Evolutionary conservation across 1,139 yeast genomes (phyloP).

Genomic region (Magnusiomyces sp.): DNA sequence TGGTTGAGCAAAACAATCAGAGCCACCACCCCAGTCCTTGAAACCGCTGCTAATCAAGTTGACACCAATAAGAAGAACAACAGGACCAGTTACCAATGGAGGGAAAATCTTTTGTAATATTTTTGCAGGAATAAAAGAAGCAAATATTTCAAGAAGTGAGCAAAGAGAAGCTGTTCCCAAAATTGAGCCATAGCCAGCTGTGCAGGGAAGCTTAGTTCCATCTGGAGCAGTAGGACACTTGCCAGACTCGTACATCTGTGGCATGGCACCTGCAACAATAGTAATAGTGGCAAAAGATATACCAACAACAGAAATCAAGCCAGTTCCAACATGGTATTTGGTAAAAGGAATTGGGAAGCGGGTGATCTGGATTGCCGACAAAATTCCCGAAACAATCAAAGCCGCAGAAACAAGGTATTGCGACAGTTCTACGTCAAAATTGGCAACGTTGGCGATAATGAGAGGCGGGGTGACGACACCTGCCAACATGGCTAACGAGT

Average conservation of each 20-base stretch:
- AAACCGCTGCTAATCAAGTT: constrained; percentile 62
- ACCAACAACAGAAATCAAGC: constrained; percentile 80
- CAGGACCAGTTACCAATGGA: constrained; percentile 87
- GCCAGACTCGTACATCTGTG: constrained; percentile 71
- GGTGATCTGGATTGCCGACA: constrained; percentile 71
- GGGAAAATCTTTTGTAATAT: constrained; percentile 69
- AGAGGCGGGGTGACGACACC: constrained; percentile 86
- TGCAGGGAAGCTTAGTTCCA: constrained; percentile 61
- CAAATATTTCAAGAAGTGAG: constrained; percentile 58
- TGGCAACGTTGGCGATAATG: constrained; percentile 53
- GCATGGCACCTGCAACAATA: constrained; percentile 65
- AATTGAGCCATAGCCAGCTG: constrained; percentile 82
- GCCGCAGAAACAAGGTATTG: constrained; percentile 75
- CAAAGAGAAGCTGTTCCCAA: constrained; percentile 74
- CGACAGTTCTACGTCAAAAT: constrained; percentile 41
- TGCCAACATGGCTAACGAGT: constrained; percentile 81
- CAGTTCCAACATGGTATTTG: constrained; percentile 75
- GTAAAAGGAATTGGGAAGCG: constrained; percentile 68
- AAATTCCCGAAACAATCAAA: constrained; percentile 63
- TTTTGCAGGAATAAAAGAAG: constrained; percentile 70
- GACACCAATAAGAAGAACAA: constrained; percentile 73
- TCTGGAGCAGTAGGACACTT: constrained; percentile 57
- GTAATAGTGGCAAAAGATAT: constrained; percentile 83
- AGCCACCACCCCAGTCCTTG: constrained; percentile 78
- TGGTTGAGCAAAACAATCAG: constrained; percentile 32